phyloP scores from a whole-genome alignment of 441 rosid species.

The Oxalis stricta region DNA sequence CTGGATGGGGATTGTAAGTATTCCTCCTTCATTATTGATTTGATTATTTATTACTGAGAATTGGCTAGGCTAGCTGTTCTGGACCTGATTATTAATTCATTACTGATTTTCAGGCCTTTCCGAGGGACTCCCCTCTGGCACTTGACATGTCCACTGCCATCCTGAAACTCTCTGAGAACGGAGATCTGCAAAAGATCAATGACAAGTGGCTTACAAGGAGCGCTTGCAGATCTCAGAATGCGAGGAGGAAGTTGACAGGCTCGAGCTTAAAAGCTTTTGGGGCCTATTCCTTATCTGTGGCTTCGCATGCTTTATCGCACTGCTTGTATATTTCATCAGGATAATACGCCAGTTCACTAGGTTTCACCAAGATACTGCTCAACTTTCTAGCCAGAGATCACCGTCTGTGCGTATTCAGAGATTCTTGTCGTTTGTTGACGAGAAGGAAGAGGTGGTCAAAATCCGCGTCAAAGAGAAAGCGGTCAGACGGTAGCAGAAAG shows the following conservation, averaged over 20 bases:
- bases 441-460: conserved; percentile 12
- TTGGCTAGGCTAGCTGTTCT: background rate
- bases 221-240: conserved; percentile 17
- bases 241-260: conserved; percentile 13
- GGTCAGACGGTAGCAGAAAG: conserved; percentile 9
- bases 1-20: conserved; percentile 28
- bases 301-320: conserved; percentile 15
- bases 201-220: conserved; percentile 27
- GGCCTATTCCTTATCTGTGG: conserved; percentile 30
- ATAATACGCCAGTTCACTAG: conserved; percentile 12
- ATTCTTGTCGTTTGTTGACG: conserved; percentile 17
- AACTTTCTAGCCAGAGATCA: conserved; percentile 4
- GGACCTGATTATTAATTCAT: background rate
- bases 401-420: conserved; percentile 9
- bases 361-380: conserved; percentile 4
- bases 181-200: conserved; percentile 32
- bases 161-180: conserved; percentile 24
- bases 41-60: background rate
- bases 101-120: conserved; percentile 18
- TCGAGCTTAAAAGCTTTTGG: conserved; percentile 26
- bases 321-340: conserved; percentile 13
- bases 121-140: conserved; percentile 24
- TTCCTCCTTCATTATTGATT: background rate
- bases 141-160: conserved; percentile 28
- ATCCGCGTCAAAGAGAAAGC: conserved; percentile 19